These are phyloP conservation scores for Aspergillus fischeri DNA, from an alignment of 2,329 filamentous ascomycete species.

Conservation along the genomic window DNA sequence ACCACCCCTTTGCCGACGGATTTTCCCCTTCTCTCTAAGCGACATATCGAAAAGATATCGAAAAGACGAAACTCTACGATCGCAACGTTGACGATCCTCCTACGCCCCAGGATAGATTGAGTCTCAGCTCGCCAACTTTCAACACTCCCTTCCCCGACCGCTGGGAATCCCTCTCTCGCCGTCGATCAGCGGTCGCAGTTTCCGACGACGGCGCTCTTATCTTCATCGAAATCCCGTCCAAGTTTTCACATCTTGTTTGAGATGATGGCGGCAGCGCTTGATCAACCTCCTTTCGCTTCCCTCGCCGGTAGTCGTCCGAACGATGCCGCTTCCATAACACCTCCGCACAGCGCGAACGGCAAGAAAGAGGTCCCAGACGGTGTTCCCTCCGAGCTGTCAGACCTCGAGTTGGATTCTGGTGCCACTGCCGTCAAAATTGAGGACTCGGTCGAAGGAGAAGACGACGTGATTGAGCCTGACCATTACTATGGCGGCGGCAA, in stretches of 20 bases:
- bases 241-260: slow-evolving; percentile 10
- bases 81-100: slow-evolving; percentile 4
- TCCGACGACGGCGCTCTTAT: slow-evolving; percentile 35
- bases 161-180: slow-evolving; percentile 37
- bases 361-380: slow-evolving; percentile 42
- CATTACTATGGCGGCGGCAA: slow-evolving; percentile 79
- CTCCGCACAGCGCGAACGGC: slow-evolving; percentile 41
- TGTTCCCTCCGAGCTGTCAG: slow-evolving; percentile 38
- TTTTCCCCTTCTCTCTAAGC: not conserved
- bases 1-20: not conserved
- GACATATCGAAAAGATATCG: not conserved
- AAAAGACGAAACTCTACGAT: not conserved
- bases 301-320: slow-evolving; percentile 21
- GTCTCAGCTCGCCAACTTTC: slow-evolving; percentile 3
- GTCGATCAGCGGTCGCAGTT: slow-evolving; percentile 43
- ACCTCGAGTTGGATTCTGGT: slow-evolving; percentile 38
- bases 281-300: slow-evolving; percentile 26
- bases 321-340: slow-evolving; percentile 38
- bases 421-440: slow-evolving; percentile 21
- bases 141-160: slow-evolving; percentile 33
- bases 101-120: slow-evolving; percentile 1
- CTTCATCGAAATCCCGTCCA: slow-evolving; percentile 8
- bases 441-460: slow-evolving; percentile 54
- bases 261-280: slow-evolving; percentile 33
- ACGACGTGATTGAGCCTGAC: slow-evolving; percentile 75